Percentiles rank a stretch among this genome's conserved stretches.
phyloP scores from a whole-genome alignment of 306 rosid genomes.

The Begonia masoniana region DNA sequence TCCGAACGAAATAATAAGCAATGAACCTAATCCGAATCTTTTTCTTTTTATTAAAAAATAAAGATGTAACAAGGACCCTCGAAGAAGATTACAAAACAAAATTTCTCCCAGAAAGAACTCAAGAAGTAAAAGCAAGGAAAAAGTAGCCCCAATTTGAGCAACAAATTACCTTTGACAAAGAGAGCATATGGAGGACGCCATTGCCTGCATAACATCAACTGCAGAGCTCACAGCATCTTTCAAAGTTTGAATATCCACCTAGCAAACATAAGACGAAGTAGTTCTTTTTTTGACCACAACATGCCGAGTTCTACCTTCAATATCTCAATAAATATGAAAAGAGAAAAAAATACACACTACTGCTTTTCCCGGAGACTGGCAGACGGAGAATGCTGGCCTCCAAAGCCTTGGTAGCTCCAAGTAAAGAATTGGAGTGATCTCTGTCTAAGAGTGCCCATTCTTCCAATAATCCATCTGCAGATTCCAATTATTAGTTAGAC shows the following conservation, averaged over 20 bases:
- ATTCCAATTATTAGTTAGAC: constrained; percentile 16
- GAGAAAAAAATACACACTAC: constrained; percentile 31
- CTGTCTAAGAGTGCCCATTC: constrained; percentile 86
- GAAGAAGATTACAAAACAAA: too few relatives aligned
- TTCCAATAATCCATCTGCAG: constrained; percentile 70
- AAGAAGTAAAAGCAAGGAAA: not conserved
- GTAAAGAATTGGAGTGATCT: constrained; percentile 85
- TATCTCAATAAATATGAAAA: constrained; percentile 4
- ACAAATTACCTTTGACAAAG: constrained; percentile 66
- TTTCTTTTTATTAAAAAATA: too few relatives aligned
- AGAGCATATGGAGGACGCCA: constrained; percentile 80
- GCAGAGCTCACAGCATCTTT: constrained; percentile 94
- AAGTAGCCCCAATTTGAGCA: not conserved
- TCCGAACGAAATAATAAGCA: too few relatives aligned
- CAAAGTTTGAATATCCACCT: constrained; percentile 87
- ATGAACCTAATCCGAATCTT: too few relatives aligned
- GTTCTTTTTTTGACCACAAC: constrained; percentile 4
- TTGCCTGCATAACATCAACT: constrained; percentile 89
- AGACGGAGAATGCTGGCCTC: constrained; percentile 97
- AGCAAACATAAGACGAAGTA: constrained; percentile 9
- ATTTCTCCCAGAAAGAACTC: too few relatives aligned
- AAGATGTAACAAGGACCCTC: too few relatives aligned
- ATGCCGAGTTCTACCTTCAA: not conserved
- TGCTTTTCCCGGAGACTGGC: constrained; percentile 89
- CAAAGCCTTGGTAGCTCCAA: constrained; percentile 97